phyloP scores from a whole-genome alignment of 352 stramenopile genomes.

The Nothophytophthora sp. region DNA sequence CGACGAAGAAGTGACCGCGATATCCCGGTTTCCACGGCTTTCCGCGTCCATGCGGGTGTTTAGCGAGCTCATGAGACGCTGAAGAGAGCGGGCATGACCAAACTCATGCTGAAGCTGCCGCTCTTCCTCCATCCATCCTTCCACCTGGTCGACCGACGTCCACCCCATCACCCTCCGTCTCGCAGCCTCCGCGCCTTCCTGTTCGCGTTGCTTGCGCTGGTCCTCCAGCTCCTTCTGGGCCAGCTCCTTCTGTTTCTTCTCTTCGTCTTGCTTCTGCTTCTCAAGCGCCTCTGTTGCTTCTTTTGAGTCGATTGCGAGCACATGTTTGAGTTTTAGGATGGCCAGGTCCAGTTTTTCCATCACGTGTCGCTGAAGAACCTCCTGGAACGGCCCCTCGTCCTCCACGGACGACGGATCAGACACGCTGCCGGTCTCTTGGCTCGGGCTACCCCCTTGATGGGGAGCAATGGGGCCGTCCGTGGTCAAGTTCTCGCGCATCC shows the following conservation, averaged over 20 bases:
- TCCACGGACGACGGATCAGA: background rate
- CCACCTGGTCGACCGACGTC: constrained; percentile 43
- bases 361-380: constrained; percentile 46
- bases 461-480: background rate
- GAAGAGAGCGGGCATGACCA: background rate
- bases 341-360: constrained; percentile 62
- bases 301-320: constrained; percentile 51
- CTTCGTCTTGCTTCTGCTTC: constrained; percentile 10
- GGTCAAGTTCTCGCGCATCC: constrained; percentile 23
- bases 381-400: constrained; percentile 17
- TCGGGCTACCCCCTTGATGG: background rate
- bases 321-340: constrained; percentile 63
- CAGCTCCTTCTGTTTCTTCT: constrained; percentile 11
- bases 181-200: constrained; percentile 37
- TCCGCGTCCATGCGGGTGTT: constrained; percentile 6
- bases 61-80: constrained; percentile 11
- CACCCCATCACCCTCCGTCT: constrained; percentile 53
- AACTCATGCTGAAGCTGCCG: constrained; percentile 10
- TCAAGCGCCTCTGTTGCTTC: constrained; percentile 37
- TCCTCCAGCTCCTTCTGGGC: constrained; percentile 22
- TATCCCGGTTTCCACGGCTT: background rate
- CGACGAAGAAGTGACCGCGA: background rate
- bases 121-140: constrained; percentile 38
- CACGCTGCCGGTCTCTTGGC: background rate
- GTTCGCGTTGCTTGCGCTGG: constrained; percentile 21